phyloP scores from a whole-genome alignment of 139 green algal species.

The Coelastrella sp. region DNA sequence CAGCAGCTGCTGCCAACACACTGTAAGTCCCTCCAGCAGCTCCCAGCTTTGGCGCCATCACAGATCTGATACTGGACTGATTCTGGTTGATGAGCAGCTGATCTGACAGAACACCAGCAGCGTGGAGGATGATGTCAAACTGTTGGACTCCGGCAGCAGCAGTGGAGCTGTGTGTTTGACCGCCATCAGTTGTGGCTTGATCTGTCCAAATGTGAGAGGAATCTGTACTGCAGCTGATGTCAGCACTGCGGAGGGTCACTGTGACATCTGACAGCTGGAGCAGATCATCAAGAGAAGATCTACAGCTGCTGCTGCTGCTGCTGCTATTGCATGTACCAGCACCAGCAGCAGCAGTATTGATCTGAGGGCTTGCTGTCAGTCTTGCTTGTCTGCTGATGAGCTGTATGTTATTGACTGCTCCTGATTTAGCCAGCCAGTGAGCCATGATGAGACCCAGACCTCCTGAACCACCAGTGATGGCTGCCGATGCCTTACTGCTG shows the following conservation, averaged over 20 bases:
- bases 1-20: slow-evolving; percentile 7
- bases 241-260: slow-evolving; percentile 14
- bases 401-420: slow-evolving; percentile 9
- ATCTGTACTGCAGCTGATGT: slow-evolving; percentile 37
- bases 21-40: not conserved
- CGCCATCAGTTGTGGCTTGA: not conserved
- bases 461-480: slow-evolving; percentile 63
- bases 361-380: not conserved
- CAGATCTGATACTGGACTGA: slow-evolving; percentile 27
- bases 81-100: slow-evolving; percentile 50
- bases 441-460: slow-evolving; percentile 71
- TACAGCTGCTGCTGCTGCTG: not conserved
- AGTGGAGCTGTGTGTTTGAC: too few relatives aligned
- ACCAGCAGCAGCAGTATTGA: not conserved
- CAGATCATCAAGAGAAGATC: not conserved
- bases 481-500: slow-evolving; percentile 18
- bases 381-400: slow-evolving; percentile 43
- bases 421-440: slow-evolving; percentile 57
- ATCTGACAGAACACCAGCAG: slow-evolving; percentile 58
- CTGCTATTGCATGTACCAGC: too few relatives aligned
- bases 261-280: not conserved
- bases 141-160: too few relatives aligned
- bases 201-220: not conserved
- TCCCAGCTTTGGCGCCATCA: slow-evolving; percentile 66
- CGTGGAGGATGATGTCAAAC: slow-evolving; percentile 63